phyloP scores from a whole-genome alignment of 192 early-diverging fungal genomes.

The Coemansia erecta region DNA sequence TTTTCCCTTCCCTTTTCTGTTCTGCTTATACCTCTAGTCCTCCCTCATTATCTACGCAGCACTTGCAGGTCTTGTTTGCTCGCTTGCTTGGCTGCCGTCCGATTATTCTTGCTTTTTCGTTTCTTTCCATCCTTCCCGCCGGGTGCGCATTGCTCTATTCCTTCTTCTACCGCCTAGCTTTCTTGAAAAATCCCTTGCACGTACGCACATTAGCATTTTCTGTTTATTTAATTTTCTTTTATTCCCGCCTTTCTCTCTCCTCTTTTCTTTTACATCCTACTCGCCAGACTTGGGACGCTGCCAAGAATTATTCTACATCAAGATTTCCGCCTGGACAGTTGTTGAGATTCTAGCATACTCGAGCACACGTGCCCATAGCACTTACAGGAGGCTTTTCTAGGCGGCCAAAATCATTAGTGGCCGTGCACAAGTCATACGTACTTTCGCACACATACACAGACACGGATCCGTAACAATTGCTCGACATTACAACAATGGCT shows the following conservation, averaged over 20 bases:
- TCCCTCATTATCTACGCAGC: not conserved
- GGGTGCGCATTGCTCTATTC: too few relatives aligned
- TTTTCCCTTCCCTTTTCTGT: not conserved
- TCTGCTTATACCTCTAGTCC: not conserved
- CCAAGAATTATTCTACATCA: too few relatives aligned
- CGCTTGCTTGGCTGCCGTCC: not conserved
- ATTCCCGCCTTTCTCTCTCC: not conserved
- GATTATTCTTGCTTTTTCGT: not conserved
- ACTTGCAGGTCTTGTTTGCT: not conserved
- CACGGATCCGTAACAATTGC: not conserved
- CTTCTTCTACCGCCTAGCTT: not conserved
- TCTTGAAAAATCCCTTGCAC: not conserved
- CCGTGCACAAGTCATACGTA: too few relatives aligned
- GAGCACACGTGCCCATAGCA: not conserved
- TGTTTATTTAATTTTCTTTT: not conserved
- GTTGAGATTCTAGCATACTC: not conserved
- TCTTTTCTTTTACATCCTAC: not conserved
- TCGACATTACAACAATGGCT: conserved; percentile 20
- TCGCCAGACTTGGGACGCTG: too few relatives aligned
- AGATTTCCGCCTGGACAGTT: not conserved
- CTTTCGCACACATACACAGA: not conserved
- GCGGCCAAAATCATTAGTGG: too few relatives aligned
- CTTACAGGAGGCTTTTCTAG: not conserved
- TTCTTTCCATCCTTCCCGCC: too few relatives aligned
- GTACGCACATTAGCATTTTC: not conserved